A percentile compares a stretch with the other conserved stretches of the same genome.
Evolutionary conservation across 805 yeast species (phyloP).

Genomic region (Yamadazyma ubonensis): DNA sequence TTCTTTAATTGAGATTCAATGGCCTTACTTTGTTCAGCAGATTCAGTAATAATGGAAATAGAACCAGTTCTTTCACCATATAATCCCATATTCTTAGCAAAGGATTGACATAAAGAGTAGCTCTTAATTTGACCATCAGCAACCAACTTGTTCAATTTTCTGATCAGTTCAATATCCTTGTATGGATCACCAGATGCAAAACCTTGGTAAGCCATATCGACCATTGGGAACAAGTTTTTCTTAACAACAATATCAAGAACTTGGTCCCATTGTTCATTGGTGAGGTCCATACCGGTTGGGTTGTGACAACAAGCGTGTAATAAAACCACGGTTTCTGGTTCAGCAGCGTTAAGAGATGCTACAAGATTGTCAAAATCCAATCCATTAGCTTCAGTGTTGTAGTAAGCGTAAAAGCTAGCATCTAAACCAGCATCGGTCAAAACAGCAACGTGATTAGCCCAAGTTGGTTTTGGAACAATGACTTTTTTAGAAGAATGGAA

Average conservation of each 20-base stretch:
- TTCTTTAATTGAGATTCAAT: constrained; percentile 81
- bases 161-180: constrained; percentile 57
- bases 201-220: constrained; percentile 96
- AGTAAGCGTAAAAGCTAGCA: constrained; percentile 67
- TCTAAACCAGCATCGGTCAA: constrained; percentile 70
- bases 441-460: constrained; percentile 91
- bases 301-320: constrained; percentile 96
- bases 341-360: constrained; percentile 53
- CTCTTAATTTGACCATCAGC: constrained; percentile 52
- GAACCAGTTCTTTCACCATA: constrained; percentile 72
- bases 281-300: constrained; percentile 95
- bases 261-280: constrained; percentile 73
- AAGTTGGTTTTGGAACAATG: constrained; percentile 82
- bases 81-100: constrained; percentile 50
- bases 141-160: constrained; percentile 46
- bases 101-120: constrained; percentile 51
- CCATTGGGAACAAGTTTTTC: constrained; percentile 69
- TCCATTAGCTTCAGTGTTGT: constrained; percentile 58
- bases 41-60: constrained; percentile 59
- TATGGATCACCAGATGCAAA: constrained; percentile 83
- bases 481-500: constrained; percentile 58
- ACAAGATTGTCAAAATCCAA: constrained; percentile 67
- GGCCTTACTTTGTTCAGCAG: constrained; percentile 48
- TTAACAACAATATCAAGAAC: constrained; percentile 62
- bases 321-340: constrained; percentile 62